These are phyloP conservation scores for Aspergillus floridensis DNA, from an alignment of 2,329 filamentous ascomycete genomes.

Conservation along the genomic window DNA sequence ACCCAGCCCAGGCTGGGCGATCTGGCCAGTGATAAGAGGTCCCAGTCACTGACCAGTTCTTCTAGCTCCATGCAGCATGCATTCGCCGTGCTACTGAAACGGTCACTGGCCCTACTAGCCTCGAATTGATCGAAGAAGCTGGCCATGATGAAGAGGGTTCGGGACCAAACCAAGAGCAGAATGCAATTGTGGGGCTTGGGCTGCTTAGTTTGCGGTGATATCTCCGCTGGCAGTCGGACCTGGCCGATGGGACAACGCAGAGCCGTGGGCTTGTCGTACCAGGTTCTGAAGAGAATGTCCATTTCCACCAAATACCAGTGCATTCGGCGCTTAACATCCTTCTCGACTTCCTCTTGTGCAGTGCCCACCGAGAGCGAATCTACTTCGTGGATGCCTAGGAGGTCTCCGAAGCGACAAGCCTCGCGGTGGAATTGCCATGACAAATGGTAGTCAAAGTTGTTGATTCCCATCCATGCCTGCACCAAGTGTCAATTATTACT, in stretches of 20 bases:
- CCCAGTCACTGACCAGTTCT: constrained; percentile 5
- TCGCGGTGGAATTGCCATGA: constrained; percentile 9
- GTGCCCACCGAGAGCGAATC: not conserved
- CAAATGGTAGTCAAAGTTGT: constrained; percentile 11
- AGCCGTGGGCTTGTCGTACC: constrained; percentile 8
- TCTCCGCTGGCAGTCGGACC: not conserved
- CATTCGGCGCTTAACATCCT: not conserved
- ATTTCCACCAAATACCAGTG: constrained; percentile 5
- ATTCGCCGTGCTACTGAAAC: not conserved
- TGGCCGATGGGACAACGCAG: not conserved
- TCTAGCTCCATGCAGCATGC: not conserved
- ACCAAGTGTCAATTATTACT: not conserved
- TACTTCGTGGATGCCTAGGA: constrained; percentile 2
- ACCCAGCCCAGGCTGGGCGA: not conserved
- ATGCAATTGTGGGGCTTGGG: not conserved
- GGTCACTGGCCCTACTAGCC: too few species aligned
- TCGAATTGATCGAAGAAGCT: not conserved
- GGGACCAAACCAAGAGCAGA: not conserved
- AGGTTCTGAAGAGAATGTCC: constrained; percentile 1
- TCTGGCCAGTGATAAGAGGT: not conserved
- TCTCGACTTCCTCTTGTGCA: not conserved
- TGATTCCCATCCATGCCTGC: constrained; percentile 6
- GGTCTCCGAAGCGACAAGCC: constrained; percentile 3
- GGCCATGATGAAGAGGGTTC: not conserved
- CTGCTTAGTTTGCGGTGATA: not conserved